Base-by-base conservation (phyloP, 768 basidiomycete genomes). In the Leccinum boreale region DNA sequence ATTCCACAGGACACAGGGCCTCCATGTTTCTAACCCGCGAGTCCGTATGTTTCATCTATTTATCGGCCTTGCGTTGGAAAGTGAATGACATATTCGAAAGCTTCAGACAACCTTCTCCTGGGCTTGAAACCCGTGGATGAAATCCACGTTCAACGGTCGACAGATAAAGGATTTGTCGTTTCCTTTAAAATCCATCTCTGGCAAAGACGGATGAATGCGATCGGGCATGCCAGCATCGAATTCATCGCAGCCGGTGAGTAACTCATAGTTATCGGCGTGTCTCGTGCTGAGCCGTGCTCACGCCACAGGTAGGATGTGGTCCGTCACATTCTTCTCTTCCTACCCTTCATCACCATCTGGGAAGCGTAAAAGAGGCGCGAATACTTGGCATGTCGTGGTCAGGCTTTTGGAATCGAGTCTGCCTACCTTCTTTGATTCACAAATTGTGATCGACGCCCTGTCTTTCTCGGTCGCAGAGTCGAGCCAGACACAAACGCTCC, bases 171-270 rank as follows among this genome's bases (percentile, higher is more conserved):
- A 5, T 90, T 90, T 60, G 74, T 75, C 0, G 82, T 78, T 4
- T 69, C 76, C 23, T 78, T 88, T 52, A 73, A 76, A 14, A 74
- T 89, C 12, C 73, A 78, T 21, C 76, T 81, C 44, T 90, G 89
- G 70, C 85, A 87, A 69, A 82, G 80, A 61, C 78, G 88, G 31
- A 85, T 90, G 86, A 76, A 81, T 48, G 80, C 85, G n/a, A 78
- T 82, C 9, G 80, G 81, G 45, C 61, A 72, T 39, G 78, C 87
- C n/a, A 63, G 64, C 17, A 64, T 89, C 7, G 87, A 90, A 60
- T 89, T 90, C 57, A 85, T 90, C 48, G 87, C 84, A 12, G 66
- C 60, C 7, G 58, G 70, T 70, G 33, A 50, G 48, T 4, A 7
- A n/a, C 2, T 19, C 10, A 2, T 15, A 5, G 4, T 28, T 17